phyloP scores from a whole-genome alignment of 2,329 filamentous ascomycete genomes.

The Amesomyces nigricolor region DNA sequence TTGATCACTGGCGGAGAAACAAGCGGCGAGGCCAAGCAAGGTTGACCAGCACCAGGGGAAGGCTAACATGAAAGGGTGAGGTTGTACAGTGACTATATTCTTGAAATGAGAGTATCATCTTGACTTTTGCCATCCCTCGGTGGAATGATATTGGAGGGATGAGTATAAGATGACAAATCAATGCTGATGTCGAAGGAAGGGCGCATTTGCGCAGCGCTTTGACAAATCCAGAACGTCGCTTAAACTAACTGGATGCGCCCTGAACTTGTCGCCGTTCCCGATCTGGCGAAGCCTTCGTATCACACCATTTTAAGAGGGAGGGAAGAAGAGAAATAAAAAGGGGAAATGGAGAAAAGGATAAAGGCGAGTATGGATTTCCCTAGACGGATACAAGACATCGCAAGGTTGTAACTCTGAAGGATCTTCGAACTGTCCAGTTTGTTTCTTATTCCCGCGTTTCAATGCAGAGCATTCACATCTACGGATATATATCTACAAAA shows the following conservation, averaged over 20 bases:
- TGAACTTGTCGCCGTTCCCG: too few species aligned
- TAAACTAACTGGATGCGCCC: too few species aligned
- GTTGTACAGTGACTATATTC: not conserved
- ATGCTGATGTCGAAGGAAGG: not conserved
- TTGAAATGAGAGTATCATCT: not conserved
- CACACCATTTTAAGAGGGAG: too few species aligned
- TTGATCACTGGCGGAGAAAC: not conserved
- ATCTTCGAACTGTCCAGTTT: too few species aligned
- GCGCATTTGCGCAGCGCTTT: not conserved
- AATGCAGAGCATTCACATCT: not conserved
- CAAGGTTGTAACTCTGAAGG: too few species aligned
- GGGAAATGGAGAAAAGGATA: too few species aligned
- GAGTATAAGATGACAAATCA: not conserved
- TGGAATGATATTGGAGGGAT: not conserved
- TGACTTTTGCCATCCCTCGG: not conserved
- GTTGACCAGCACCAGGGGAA: not conserved
- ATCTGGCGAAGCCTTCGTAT: too few species aligned
- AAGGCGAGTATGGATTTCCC: too few species aligned
- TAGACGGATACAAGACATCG: too few species aligned
- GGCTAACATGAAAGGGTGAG: not conserved
- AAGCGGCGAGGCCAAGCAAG: not conserved
- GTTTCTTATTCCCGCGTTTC: too few species aligned
- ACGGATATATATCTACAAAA: conserved; percentile 11
- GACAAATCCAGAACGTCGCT: not conserved
- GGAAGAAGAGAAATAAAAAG: too few species aligned